Evolutionary conservation across 345 rosid species (phyloP).

Genomic region (Theobroma cacao): DNA sequence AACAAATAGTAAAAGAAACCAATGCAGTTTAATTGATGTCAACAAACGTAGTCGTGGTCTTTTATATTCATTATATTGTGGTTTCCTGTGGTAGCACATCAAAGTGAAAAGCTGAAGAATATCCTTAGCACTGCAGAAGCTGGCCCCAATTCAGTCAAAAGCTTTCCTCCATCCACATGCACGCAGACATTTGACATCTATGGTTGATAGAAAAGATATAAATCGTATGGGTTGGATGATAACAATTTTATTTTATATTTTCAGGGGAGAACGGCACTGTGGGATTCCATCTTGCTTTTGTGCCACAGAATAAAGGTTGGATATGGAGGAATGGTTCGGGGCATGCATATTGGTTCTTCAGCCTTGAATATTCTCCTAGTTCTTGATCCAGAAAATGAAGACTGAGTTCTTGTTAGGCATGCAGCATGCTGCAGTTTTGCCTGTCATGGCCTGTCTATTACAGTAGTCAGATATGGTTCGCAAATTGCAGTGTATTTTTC

Average conservation of each 20-base stretch:
- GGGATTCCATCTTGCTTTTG: conserved; percentile 80
- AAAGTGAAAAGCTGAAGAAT: not conserved
- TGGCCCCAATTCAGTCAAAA: not conserved
- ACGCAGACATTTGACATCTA: not conserved
- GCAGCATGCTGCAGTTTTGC: not conserved
- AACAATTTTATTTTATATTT: conserved; percentile 7
- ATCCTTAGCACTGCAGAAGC: not conserved
- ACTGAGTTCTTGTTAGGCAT: conserved; percentile 20
- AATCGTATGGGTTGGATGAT: not conserved
- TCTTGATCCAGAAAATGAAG: conserved; percentile 58
- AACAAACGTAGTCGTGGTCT: not conserved
- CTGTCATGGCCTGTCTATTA: not conserved
- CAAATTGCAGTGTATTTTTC: not conserved
- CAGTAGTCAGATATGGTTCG: not conserved
- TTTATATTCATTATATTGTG: not conserved
- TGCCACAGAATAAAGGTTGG: conserved; percentile 80
- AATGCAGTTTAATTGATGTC: not conserved
- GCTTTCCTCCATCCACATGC: not conserved
- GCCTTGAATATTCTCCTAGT: conserved; percentile 78
- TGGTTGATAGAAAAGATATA: not conserved
- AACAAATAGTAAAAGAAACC: not conserved
- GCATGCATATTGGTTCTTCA: conserved; percentile 85
- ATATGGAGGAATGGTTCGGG: conserved; percentile 75
- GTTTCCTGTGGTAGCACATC: not conserved
- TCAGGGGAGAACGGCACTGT: conserved; percentile 90